Conservation (phyloP, 2,329 filamentous ascomycete genomes). For the Pseudodiploospora longispora region DNA sequence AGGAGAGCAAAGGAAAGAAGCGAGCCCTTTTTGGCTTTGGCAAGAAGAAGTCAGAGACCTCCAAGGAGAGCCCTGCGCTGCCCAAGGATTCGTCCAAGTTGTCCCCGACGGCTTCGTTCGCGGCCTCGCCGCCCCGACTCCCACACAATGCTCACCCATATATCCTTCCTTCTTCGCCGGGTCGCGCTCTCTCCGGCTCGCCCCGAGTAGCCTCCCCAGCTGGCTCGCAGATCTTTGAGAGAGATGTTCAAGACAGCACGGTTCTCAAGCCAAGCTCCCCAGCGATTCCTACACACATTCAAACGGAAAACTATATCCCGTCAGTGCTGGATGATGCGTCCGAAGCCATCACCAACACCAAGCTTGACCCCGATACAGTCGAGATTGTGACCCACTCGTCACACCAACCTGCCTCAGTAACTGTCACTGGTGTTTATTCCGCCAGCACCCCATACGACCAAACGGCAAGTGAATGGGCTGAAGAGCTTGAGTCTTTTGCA, state of each 20-base stretch:
- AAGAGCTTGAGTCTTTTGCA: conserved; percentile 49
- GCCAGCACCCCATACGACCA: conserved; percentile 30
- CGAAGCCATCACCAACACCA: conserved; percentile 80
- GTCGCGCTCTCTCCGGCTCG: conserved; percentile 59
- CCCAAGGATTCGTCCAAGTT: conserved; percentile 28
- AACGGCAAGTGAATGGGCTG: conserved; percentile 42
- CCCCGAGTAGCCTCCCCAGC: conserved; percentile 73
- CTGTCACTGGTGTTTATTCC: conserved; percentile 46
- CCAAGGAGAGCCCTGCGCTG: conserved; percentile 26
- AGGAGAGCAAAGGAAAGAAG: conserved; percentile 37
- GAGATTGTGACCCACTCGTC: conserved; percentile 84
- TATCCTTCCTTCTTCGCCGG: conserved; percentile 54
- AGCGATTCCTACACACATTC: conserved; percentile 87
- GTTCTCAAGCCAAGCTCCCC: conserved; percentile 62
- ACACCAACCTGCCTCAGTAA: conserved; percentile 69
- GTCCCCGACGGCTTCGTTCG: conserved; percentile 27
- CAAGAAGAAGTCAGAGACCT: conserved; percentile 47
- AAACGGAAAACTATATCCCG: conserved; percentile 90
- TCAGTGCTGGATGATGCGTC: conserved; percentile 86
- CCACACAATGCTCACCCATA: conserved; percentile 34
- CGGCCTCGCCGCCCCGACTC: conserved; percentile 29
- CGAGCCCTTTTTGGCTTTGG: conserved; percentile 53
- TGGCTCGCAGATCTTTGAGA: conserved; percentile 79
- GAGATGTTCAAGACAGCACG: conserved; percentile 79
- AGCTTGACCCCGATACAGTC: conserved; percentile 78